phyloP scores from a whole-genome alignment of 2,329 filamentous ascomycete genomes.

The Gaeumannomyces sp. region DNA sequence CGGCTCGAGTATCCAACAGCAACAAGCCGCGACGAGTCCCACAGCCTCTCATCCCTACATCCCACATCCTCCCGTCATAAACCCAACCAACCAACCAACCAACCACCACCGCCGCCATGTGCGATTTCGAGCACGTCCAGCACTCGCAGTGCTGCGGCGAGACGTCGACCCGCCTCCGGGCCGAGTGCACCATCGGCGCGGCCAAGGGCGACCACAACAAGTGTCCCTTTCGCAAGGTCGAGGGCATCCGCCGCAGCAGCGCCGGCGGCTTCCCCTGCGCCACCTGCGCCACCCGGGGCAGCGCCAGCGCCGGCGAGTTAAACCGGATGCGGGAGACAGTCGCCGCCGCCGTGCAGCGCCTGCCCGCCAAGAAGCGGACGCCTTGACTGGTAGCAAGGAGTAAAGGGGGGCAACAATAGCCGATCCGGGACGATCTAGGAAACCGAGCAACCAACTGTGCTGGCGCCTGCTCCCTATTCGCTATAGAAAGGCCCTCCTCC shows the following conservation, averaged over 20 bases:
- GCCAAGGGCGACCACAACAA: neutral
- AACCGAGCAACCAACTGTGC: neutral
- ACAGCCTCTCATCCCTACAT: neutral
- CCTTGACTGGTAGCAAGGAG: neutral
- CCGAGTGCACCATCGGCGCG: neutral
- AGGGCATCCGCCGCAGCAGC: conserved; percentile 2
- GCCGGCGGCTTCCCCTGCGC: conserved; percentile 2
- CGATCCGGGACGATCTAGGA: too few species aligned
- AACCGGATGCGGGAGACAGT: neutral
- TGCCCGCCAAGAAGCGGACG: neutral
- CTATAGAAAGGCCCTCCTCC: too few species aligned
- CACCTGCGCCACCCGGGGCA: neutral
- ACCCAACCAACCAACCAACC: too few species aligned
- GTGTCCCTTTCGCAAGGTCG: conserved; percentile 4
- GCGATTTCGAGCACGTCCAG: conserved; percentile 7
- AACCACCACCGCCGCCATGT: neutral
- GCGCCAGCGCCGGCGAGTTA: neutral
- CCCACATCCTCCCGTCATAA: too few species aligned
- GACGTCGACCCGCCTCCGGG: neutral
- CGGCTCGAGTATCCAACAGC: neutral
- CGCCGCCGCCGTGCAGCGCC: neutral
- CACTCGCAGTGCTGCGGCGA: conserved; percentile 6
- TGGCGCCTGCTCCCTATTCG: neutral
- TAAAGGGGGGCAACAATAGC: neutral
- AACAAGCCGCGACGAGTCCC: neutral